Base-by-base conservation (phyloP, 2,329 filamentous ascomycete genomes). In the Calonectria hongkongensis region DNA sequence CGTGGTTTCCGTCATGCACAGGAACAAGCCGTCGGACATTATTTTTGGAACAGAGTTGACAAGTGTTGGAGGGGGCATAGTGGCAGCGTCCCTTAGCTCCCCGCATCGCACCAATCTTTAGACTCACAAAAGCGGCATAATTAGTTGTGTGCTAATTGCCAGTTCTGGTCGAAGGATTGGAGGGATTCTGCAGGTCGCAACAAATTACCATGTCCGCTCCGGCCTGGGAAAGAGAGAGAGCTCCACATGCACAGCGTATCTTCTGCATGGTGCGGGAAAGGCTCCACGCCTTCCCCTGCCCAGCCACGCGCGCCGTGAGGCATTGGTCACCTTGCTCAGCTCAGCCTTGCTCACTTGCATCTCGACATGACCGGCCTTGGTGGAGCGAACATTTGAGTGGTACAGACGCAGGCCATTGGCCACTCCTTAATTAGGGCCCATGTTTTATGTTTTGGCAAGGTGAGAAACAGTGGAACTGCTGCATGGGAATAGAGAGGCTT, bases 301-400 rank as follows among this genome's bases (percentile, higher is more conserved):
- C 25, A 68, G 66, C 66, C 66, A 68, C 66, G 15, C 54, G 51
- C 21, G n/a, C 64, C 9, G 5, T 7, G 13, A 45, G 12, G 36
- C n/a, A 28, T 66, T 41, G 18, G n/a, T 50, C 39, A 18, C 54
- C 54, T 21, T 39, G n/a, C 66, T 60, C 66, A 68, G 66, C 66
- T 60, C 54, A 68, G 56, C 54, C 56, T 62, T 68, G 66, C 66
- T 68, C 66, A 62, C 66, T 41, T 68, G 66, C 66, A 68, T 68
- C 50, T 60, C 12, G 21, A 56, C 18, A 18, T 36, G 30, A n/a
- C 51, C 15, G 30, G 21, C n/a, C 39, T 6, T 36, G 27, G 33
- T 41, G 39, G 54, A 60, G 30, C 27, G 18, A 27, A 33, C 12
- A 47, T 54, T 43, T 43, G 15, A 66, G 27, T 30, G 48, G 50